Conservation (phyloP, 495 filamentous ascomycete species). For the Talaromyces nanjingensis region DNA sequence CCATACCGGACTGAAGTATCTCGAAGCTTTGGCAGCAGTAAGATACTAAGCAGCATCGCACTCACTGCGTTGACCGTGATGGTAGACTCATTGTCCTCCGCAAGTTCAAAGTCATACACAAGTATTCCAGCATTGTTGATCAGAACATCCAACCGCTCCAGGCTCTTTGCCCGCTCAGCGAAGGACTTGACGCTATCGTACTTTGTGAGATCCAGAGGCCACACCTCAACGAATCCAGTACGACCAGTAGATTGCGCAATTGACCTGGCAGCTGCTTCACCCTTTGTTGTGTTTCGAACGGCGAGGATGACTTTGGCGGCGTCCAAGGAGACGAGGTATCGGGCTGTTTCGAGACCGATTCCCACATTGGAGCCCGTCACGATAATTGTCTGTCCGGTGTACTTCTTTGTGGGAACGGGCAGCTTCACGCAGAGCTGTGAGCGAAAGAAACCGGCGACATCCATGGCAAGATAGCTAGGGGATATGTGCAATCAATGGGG, state of each 20-base stretch:
- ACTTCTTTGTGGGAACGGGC: slow-evolving; percentile 67
- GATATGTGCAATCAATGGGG: neutral
- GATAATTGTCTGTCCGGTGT: slow-evolving; percentile 32
- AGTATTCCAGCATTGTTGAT: slow-evolving; percentile 69
- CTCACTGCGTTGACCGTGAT: slow-evolving; percentile 38
- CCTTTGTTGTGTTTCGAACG: slow-evolving; percentile 20
- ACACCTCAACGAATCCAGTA: slow-evolving; percentile 20
- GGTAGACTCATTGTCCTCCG: slow-evolving; percentile 29
- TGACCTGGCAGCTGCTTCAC: slow-evolving; percentile 24
- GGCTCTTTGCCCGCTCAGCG: slow-evolving; percentile 24
- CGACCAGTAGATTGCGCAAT: slow-evolving; percentile 45
- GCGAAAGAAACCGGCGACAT: neutral
- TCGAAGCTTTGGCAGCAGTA: slow-evolving; percentile 16
- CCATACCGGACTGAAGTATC: slow-evolving; percentile 13
- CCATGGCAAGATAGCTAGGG: neutral
- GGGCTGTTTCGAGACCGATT: slow-evolving; percentile 23
- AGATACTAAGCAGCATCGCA: slow-evolving; percentile 27
- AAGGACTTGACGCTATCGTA: slow-evolving; percentile 26
- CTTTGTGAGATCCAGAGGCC: slow-evolving; percentile 40
- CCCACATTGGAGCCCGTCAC: slow-evolving; percentile 35
- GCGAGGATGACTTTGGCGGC: slow-evolving; percentile 14
- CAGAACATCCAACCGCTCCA: slow-evolving; percentile 53
- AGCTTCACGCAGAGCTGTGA: slow-evolving; percentile 37
- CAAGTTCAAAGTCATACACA: slow-evolving; percentile 10
- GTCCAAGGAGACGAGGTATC: slow-evolving; percentile 18